phyloP scores from a whole-genome alignment of 2,329 filamentous ascomycete genomes.

The Acarospora socialis region DNA sequence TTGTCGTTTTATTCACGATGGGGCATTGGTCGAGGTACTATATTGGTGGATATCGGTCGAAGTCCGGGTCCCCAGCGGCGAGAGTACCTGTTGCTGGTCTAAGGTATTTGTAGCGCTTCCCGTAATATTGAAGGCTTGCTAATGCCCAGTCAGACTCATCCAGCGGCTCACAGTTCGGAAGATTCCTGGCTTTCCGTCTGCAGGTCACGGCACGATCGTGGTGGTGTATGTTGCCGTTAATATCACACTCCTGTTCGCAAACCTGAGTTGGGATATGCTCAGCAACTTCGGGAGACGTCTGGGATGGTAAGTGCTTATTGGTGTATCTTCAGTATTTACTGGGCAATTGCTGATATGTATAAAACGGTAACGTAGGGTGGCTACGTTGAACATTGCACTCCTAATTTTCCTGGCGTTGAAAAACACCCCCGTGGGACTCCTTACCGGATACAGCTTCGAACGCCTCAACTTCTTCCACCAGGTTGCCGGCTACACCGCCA shows the following conservation, averaged over 20 bases:
- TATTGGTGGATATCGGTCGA: neutral
- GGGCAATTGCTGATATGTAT: neutral
- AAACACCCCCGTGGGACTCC: constrained; percentile 41
- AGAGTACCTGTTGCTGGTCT: neutral
- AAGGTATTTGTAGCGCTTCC: neutral
- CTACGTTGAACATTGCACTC: constrained; percentile 35
- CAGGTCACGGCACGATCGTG: neutral
- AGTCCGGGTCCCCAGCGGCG: neutral
- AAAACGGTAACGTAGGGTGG: constrained; percentile 26
- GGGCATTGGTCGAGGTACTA: neutral
- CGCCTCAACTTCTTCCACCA: constrained; percentile 44
- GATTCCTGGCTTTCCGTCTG: neutral
- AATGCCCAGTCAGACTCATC: neutral
- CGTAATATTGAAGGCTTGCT: neutral
- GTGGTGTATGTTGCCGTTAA: neutral
- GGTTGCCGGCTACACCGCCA: constrained; percentile 36
- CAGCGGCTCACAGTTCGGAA: neutral
- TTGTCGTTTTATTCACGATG: neutral
- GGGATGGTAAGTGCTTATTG: no score
- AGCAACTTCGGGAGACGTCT: neutral
- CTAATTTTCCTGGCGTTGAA: constrained; percentile 43
- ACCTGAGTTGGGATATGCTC: neutral
- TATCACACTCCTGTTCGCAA: neutral
- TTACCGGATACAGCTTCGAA: constrained; percentile 44
- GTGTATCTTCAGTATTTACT: neutral